Evolutionary conservation across 208 protist species (phyloP).

Genomic region (Naegleria lovaniensis): DNA sequence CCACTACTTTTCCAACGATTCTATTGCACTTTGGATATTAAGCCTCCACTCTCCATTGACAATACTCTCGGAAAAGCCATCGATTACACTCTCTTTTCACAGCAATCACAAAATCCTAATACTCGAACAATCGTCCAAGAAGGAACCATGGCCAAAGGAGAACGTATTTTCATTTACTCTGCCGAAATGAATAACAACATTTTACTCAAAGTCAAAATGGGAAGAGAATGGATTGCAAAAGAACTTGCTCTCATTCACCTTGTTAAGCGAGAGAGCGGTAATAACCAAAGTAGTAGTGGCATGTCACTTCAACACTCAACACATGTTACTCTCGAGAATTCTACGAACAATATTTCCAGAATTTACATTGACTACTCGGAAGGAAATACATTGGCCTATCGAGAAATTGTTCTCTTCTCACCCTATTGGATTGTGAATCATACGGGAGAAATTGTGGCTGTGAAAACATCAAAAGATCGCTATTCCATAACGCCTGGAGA

Average conservation of each 20-base stretch:
- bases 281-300: neutral
- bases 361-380: neutral
- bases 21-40: neutral
- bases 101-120: neutral
- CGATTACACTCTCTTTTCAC: neutral
- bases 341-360: neutral
- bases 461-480: neutral
- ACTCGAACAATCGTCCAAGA: neutral
- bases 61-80: neutral
- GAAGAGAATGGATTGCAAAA: neutral
- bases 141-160: neutral
- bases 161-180: neutral
- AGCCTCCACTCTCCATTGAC: neutral
- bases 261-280: neutral
- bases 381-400: neutral
- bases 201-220: neutral
- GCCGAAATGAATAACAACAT: neutral
- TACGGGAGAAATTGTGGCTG: neutral
- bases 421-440: slow-evolving; percentile 13
- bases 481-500: neutral
- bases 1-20: neutral
- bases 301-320: too few relatives aligned
- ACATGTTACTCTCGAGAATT: neutral
- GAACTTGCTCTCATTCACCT: neutral
- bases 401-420: neutral